Evolutionary conservation across 768 basidiomycete genomes (phyloP), one percentile per base, ranked within the genome.

Genomic region (Suillus luteus): DNA sequence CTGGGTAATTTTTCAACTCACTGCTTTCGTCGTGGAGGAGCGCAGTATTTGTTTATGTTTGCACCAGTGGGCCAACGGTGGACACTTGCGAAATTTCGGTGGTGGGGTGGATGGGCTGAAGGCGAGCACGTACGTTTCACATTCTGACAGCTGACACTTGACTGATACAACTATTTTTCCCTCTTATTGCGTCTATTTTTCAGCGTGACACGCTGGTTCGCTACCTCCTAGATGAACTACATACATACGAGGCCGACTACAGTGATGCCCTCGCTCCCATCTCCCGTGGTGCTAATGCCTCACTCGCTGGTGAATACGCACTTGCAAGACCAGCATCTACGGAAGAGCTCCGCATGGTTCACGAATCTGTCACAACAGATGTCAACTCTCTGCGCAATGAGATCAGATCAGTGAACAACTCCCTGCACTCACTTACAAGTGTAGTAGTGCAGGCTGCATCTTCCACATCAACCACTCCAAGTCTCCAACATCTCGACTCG

Each of bases 41-140:
- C 73, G 44, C 74, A 73, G 43, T 73, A 75, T 59, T 65, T 79
- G 11, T 74, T 75, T 61, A 67, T 73, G 65, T 76, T 55, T 31
- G 12, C 48, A 27, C 48, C 75, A 0, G 17, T 72, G 7, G 73
- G 73, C 0, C 60, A 75, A 43, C 64, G 72, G 1, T 82, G 80
- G 80, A 71, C 73, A 0, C 67, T 81, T 22, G 65, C 59, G 6
- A 65, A 52, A 2, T 71, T 80, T 3, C 67, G 69, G n/a, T n/a
- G n/a, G n/a, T n/a, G n/a, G n/a, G n/a, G n/a, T n/a, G n/a, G n/a
- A n/a, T n/a, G n/a, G n/a, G 78, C 76, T n/a, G 65, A 65, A n/a
- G 73, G 74, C 1, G 78, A 80, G 61, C 71, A 76, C 60, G 76
- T 79, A 74, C 67, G 41, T 41, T 19, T 15, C 19, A 22, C 31